Percentiles rank a stretch among this genome's conserved stretches.
Evolutionary conservation across 768 basidiomycete species (phyloP).

Genomic region (Lactifluus rugatus): DNA sequence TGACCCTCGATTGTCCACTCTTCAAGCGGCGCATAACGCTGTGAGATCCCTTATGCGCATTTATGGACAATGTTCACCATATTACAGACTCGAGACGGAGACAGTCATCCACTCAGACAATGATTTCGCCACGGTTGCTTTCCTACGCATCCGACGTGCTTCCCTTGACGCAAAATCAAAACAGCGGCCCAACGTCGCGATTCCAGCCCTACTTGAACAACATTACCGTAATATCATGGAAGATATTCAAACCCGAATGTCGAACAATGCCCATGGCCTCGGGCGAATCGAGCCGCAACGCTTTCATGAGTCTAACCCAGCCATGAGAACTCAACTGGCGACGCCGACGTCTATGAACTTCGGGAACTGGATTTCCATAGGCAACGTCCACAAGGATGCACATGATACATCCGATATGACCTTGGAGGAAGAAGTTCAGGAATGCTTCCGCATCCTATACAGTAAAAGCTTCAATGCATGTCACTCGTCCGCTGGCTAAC

Average conservation of each 20-base stretch:
- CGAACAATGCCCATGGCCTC: neutral
- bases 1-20: conserved; percentile 82
- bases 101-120: conserved; percentile 70
- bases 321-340: neutral
- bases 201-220: conserved; percentile 49
- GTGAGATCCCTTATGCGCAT: conserved; percentile 32
- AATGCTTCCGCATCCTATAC: conserved; percentile 56
- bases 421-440: conserved; percentile 60
- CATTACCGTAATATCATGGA: conserved; percentile 23
- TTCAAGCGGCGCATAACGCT: conserved; percentile 72
- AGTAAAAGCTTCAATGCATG: conserved; percentile 33
- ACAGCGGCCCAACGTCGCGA: conserved; percentile 20
- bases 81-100: conserved; percentile 48
- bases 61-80: neutral
- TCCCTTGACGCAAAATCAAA: conserved; percentile 45
- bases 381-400: conserved; percentile 39
- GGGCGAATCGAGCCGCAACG: neutral
- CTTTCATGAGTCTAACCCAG: conserved; percentile 10
- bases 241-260: neutral
- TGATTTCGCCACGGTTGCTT: conserved; percentile 86
- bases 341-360: conserved; percentile 25
- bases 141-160: conserved; percentile 69
- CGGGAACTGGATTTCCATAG: conserved; percentile 62
- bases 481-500: neutral
- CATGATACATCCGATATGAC: conserved; percentile 25